Base-by-base conservation (phyloP, 257 asterid genomes). In the Cruciata laevipes region DNA sequence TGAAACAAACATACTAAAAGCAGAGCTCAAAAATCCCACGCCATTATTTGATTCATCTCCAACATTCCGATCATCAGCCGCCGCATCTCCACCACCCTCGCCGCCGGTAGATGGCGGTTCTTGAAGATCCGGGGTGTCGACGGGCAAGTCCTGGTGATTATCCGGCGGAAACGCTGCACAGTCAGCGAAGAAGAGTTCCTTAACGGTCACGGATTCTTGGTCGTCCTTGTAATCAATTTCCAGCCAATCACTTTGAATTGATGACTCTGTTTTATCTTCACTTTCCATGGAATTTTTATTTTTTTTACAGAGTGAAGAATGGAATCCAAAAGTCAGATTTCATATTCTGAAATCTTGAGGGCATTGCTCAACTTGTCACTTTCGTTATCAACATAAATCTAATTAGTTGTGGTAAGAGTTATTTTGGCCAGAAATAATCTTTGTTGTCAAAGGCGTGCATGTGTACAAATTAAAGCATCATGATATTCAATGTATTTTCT, bases 211-310 rank as follows among this genome's bases (percentile, higher is more conserved):
- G 53, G 72, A 9, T 67, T 62, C 66, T 44, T 42, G 53, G 6
- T 71, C 30, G 4, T 44, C 73, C 61, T 63, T 56, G 61, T 49
- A 65, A 31, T 69, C 64, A 52, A 89, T 74, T 69, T 75, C 79
- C 72, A 83, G 74, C 96, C 96, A 89, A 3, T 89, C 95, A 23
- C 58, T 69, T 11, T 69, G 63, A 7, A 61, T 17, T 66, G 65
- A 83, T 70, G 55, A 47, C 55, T 74, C 85, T 21, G 84, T 67
- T 58, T 49, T 67, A 31, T 72, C 70, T 25, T 77, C 78, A 64
- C 49, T 75, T 55, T 85, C 90, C 96, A 89, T 89, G 40, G 37
- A 60, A 14, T 53, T 35, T 35, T 27, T 33, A 33, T 6, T 37
- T 37, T 35, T 9, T 17, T 17, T 47, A 16, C 20, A 17, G 55